Percentiles rank a stretch among this genome's conserved stretches.
These are phyloP conservation scores for Blattamonas nauphoetae DNA, from an alignment of 78 protist genomes.

Conservation along the genomic window DNA sequence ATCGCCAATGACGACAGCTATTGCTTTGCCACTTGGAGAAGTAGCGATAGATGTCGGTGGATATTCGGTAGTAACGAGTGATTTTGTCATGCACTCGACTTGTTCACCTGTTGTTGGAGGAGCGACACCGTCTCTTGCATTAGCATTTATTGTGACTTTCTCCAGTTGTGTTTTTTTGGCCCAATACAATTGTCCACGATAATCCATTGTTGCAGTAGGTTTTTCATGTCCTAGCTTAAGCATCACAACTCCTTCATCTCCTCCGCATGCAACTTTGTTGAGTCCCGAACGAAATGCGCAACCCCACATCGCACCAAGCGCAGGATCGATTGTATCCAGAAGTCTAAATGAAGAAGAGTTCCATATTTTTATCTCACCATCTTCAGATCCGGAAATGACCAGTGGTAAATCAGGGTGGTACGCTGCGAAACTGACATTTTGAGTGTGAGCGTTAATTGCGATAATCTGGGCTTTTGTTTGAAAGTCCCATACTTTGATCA, in stretches of 20 bases:
- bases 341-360: constrained; percentile 30
- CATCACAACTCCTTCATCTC: constrained; percentile 69
- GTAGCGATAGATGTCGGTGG: constrained; percentile 66
- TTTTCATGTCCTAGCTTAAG: constrained; percentile 86
- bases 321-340: constrained; percentile 79
- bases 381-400: constrained; percentile 66
- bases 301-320: constrained; percentile 89
- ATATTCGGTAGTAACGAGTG: constrained; percentile 79
- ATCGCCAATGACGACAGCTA: constrained; percentile 88
- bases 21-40: constrained; percentile 80
- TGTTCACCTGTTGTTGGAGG: constrained; percentile 69
- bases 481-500: constrained; percentile 90
- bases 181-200: constrained; percentile 74
- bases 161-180: constrained; percentile 69
- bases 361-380: too few species aligned
- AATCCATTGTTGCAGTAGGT: constrained; percentile 85
- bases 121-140: neutral
- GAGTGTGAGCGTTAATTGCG: constrained; percentile 81
- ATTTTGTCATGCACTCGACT: constrained; percentile 55
- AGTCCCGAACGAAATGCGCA: constrained; percentile 49
- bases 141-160: constrained; percentile 34
- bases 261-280: constrained; percentile 71
- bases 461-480: constrained; percentile 83
- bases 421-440: constrained; percentile 59
- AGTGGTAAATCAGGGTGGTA: constrained; percentile 95